Conservation (phyloP, 75 land plant species). For the Ceratopteris richardii region DNA sequence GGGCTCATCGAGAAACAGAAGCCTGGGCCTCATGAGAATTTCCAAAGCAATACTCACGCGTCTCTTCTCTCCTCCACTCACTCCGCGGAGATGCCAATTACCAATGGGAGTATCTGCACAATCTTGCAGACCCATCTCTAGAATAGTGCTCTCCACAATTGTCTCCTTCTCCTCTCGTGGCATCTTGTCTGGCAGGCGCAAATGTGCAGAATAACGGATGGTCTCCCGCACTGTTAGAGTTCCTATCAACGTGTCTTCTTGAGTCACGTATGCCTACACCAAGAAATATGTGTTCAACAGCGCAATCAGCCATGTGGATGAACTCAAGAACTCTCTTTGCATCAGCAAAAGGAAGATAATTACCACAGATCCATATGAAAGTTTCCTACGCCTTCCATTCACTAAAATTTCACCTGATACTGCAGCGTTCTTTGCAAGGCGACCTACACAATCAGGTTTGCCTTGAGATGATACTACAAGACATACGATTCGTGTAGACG, state of each 20-base stretch:
- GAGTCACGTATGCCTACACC: slow-evolving; percentile 86
- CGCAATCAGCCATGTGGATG: neutral
- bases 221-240: slow-evolving; percentile 87
- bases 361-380: slow-evolving; percentile 86
- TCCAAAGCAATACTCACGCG: slow-evolving; percentile 91
- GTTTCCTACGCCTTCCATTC: slow-evolving; percentile 69
- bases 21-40: slow-evolving; percentile 82
- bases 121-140: slow-evolving; percentile 95
- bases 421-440: slow-evolving; percentile 74
- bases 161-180: slow-evolving; percentile 59
- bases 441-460: slow-evolving; percentile 28
- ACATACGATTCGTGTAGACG: neutral
- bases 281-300: neutral
- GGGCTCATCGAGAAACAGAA: slow-evolving; percentile 91
- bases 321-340: neutral
- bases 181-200: slow-evolving; percentile 74
- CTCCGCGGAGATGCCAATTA: slow-evolving; percentile 91
- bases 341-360: neutral
- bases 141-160: slow-evolving; percentile 75
- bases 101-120: slow-evolving; percentile 91
- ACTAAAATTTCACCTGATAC: slow-evolving; percentile 70
- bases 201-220: slow-evolving; percentile 66
- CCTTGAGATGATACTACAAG: neutral
- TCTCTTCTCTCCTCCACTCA: slow-evolving; percentile 93
- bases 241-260: slow-evolving; percentile 83